These are phyloP conservation scores for Pyricularia pennisetigena DNA, from an alignment of 2,329 filamentous ascomycete genomes.

Conservation along the genomic window DNA sequence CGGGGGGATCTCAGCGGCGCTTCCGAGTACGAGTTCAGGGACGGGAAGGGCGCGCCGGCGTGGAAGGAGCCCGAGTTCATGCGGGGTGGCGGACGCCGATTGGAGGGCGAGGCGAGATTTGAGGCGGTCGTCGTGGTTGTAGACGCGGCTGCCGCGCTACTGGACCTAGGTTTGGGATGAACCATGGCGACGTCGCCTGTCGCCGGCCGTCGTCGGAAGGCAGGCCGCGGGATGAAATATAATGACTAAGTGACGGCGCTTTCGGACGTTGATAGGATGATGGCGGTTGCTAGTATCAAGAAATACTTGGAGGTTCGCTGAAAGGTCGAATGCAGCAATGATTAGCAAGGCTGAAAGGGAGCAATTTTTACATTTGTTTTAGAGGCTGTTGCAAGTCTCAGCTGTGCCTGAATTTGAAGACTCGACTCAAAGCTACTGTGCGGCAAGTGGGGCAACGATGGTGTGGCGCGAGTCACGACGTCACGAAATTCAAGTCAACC, in stretches of 20 bases:
- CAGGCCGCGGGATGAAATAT: not conserved
- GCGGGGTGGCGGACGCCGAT: conserved; percentile 10
- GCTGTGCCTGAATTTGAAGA: not conserved
- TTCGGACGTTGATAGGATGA: not conserved
- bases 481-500: not conserved
- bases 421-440: not conserved
- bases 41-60: conserved; percentile 38
- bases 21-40: conserved; percentile 16
- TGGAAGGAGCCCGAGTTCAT: conserved; percentile 37
- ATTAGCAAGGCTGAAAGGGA: not conserved
- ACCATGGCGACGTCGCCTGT: conserved; percentile 10
- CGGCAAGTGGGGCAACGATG: not conserved
- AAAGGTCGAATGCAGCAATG: not conserved
- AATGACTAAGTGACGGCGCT: not conserved
- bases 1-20: conserved; percentile 8
- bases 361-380: not conserved
- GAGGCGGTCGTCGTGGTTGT: not conserved
- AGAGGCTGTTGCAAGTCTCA: not conserved
- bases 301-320: not conserved
- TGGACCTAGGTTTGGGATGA: conserved; percentile 9
- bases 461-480: not conserved
- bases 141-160: conserved; percentile 9
- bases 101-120: conserved; percentile 2
- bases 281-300: not conserved
- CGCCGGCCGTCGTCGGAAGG: not conserved